Evolutionary conservation across 169 alveolate species (phyloP), one percentile per base, ranked within the genome.

Genomic region (Theileria annulata): DNA sequence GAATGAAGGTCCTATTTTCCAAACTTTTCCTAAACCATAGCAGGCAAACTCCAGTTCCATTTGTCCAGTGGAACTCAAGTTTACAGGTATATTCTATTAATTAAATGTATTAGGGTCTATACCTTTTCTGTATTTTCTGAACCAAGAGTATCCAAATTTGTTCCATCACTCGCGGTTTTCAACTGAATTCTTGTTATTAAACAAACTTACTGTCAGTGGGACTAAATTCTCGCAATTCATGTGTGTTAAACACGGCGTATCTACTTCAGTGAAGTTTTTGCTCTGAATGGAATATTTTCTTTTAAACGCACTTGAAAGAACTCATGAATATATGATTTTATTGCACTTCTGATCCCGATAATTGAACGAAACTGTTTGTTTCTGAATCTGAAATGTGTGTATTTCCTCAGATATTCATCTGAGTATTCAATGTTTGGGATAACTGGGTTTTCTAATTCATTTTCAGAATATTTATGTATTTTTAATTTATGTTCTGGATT

Each of bases 191-290:
- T 60, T 47, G 30, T 66, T 48, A 21, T 84, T 68, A 73, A 54
- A 30, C 70, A 98, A 96, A 8, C 98, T 91, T 13, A 97, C 99
- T 82, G 95, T 88, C 88, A 97, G 97, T 98, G 97, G 94, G 85
- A 97, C 98, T 21, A 99, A 99, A 27, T 99, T 99, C 87, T 98
- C 99, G 67, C 99, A 98, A 81, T 98, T 99, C 47, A 98, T 92
- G 12, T 97, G 96, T 10, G 99, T 98, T 54, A 98, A 94, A n/a
- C 96, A 91, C 17, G 99, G 99, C 31, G 99, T 98, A 73, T 97
- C 99, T 63, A 98, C 95, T 87, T 97, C 96, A 67, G 93, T 84
- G 78, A 95, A 98, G 0, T 98, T 96, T 75, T 88, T 91, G 30
- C 92, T 79, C 87, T 84, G 90, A 79, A 89, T 79, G 86, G 66